Percentiles rank a stretch among this genome's conserved stretches.
phyloP scores from a whole-genome alignment of 768 basidiomycete species.

The Rhizopogon roseolus region DNA sequence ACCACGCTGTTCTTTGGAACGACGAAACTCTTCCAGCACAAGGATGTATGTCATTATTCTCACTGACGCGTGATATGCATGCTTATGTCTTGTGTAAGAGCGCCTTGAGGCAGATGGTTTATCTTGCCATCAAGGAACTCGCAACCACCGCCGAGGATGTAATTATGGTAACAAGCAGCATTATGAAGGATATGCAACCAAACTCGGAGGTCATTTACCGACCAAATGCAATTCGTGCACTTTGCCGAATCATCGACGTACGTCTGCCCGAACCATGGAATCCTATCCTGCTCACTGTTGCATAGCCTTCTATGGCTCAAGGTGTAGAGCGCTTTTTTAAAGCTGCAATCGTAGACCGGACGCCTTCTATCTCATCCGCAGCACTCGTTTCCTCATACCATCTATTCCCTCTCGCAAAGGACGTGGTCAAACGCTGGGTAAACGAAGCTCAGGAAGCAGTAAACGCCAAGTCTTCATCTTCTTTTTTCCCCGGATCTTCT shows the following conservation, averaged over 20 bases:
- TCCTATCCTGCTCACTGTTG: slow-evolving; percentile 30
- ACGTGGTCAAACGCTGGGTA: slow-evolving; percentile 98
- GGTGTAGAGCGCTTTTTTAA: slow-evolving; percentile 99
- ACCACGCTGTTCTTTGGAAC: slow-evolving; percentile 98
- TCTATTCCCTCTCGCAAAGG: slow-evolving; percentile 87
- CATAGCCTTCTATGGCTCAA: slow-evolving; percentile 97
- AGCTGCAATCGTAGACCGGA: slow-evolving; percentile 96
- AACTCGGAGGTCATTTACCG: slow-evolving; percentile 98
- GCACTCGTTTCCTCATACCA: slow-evolving; percentile 97
- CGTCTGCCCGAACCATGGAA: slow-evolving; percentile 31
- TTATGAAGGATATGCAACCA: slow-evolving; percentile 99
- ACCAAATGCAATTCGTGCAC: slow-evolving; percentile 93
- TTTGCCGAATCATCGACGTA: slow-evolving; percentile 97
- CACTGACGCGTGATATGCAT: neutral
- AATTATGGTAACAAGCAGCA: slow-evolving; percentile 98
- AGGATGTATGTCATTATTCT: slow-evolving; percentile 70
- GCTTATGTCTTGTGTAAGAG: slow-evolving; percentile 45
- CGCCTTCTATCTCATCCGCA: slow-evolving; percentile 91
- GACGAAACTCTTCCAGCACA: slow-evolving; percentile 98
- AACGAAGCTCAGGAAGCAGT: slow-evolving; percentile 98
- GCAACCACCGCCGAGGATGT: slow-evolving; percentile 96
- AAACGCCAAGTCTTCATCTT: slow-evolving; percentile 74
- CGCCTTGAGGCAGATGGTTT: slow-evolving; percentile 95
- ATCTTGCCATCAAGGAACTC: slow-evolving; percentile 97
- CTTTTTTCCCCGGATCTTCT: slow-evolving; percentile 56